Evolutionary conservation across 2,329 filamentous ascomycete genomes (phyloP).

Genomic region (Aspergillus novoparasiticus): DNA sequence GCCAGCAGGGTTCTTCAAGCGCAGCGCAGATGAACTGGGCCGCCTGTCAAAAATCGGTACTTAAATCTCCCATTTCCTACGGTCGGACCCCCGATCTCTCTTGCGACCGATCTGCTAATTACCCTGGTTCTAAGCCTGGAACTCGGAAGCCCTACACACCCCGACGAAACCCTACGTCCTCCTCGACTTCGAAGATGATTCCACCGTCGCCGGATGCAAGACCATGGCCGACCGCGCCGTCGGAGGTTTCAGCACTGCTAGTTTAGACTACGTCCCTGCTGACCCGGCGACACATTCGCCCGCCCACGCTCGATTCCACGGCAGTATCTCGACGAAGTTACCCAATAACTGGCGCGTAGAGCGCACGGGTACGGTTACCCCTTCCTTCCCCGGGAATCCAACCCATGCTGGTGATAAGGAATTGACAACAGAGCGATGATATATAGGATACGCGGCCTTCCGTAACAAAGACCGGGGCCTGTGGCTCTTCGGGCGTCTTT

Average conservation of each 20-base stretch:
- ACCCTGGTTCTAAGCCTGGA: slow-evolving; percentile 38
- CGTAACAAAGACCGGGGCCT: slow-evolving; percentile 74
- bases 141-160: slow-evolving; percentile 39
- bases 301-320: slow-evolving; percentile 79
- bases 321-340: slow-evolving; percentile 82
- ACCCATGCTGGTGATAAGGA: not conserved
- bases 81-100: not conserved
- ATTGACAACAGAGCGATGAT: slow-evolving; percentile 5
- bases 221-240: slow-evolving; percentile 85
- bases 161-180: slow-evolving; percentile 43
- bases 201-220: slow-evolving; percentile 54
- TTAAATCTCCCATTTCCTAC: slow-evolving; percentile 14
- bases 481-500: slow-evolving; percentile 80
- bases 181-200: slow-evolving; percentile 45
- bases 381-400: not conserved
- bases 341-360: slow-evolving; percentile 62
- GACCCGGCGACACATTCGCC: slow-evolving; percentile 48
- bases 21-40: slow-evolving; percentile 62
- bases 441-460: slow-evolving; percentile 84
- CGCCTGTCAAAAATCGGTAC: slow-evolving; percentile 58
- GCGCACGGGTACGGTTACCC: slow-evolving; percentile 37
- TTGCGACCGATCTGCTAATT: slow-evolving; percentile 8
- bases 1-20: slow-evolving; percentile 56
- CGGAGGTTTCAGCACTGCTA: slow-evolving; percentile 77
- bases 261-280: slow-evolving; percentile 67